Evolutionary conservation across 2,329 filamentous ascomycete genomes (phyloP).

Genomic region (Aspergillus sp.): DNA sequence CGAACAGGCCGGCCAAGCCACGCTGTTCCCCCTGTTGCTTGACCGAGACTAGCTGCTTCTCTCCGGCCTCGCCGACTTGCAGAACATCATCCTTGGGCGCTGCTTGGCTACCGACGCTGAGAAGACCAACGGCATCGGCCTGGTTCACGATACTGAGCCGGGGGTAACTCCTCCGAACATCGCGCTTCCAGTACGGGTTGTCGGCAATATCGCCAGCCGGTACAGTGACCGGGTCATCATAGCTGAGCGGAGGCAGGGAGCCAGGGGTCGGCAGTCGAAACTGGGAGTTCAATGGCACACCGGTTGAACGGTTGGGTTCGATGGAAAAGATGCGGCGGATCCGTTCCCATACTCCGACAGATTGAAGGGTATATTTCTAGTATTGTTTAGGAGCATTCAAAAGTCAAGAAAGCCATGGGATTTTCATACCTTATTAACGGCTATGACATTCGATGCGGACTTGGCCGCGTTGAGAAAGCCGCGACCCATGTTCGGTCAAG

Average conservation of each 20-base stretch:
- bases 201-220: slow-evolving; percentile 87
- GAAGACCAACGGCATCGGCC: slow-evolving; percentile 78
- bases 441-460: slow-evolving; percentile 37
- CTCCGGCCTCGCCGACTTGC: slow-evolving; percentile 72
- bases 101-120: slow-evolving; percentile 79
- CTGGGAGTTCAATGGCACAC: slow-evolving; percentile 88
- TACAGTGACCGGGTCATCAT: slow-evolving; percentile 78
- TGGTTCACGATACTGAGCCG: slow-evolving; percentile 76
- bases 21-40: slow-evolving; percentile 71
- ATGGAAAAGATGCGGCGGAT: slow-evolving; percentile 77
- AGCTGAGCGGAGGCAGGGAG: slow-evolving; percentile 65
- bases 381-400: neutral
- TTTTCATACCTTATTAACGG: slow-evolving; percentile 36
- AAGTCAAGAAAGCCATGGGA: neutral
- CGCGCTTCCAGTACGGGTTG: slow-evolving; percentile 96
- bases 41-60: slow-evolving; percentile 71
- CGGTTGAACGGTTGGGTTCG: slow-evolving; percentile 84
- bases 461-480: slow-evolving; percentile 40
- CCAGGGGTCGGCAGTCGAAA: slow-evolving; percentile 86
- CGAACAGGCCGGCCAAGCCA: slow-evolving; percentile 71
- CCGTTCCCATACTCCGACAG: slow-evolving; percentile 80
- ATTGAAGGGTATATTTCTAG: slow-evolving; percentile 96
- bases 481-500: slow-evolving; percentile 34
- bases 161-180: slow-evolving; percentile 79
- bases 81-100: slow-evolving; percentile 74